Evolutionary conservation across 2,329 filamentous ascomycete genomes (phyloP), one percentile per base, ranked within the genome.

Genomic region (Pseudogymnoascus sp.): DNA sequence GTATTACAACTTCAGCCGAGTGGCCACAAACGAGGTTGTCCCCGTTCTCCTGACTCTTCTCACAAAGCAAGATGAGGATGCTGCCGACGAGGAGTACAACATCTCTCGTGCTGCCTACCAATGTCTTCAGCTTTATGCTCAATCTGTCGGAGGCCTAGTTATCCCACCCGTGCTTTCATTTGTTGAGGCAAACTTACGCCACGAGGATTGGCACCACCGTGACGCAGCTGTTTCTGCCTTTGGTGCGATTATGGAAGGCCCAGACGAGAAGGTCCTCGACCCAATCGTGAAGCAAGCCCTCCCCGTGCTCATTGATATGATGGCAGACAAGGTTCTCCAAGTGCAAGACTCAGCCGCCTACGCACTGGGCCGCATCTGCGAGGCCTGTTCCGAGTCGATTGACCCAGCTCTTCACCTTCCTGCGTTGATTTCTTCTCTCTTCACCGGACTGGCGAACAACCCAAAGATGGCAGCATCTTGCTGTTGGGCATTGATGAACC

Each of bases 401-500:
- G 92, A 99, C 72, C 88, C 90, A 38, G 78, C 82, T 66, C 79
- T 85, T 64, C 90, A 96, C 71, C 82, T 99, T 4, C 88, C 91
- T 64, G 84, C 88, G 18, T 79, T 99, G 63, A 92, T 99, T 69
- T 83, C 85, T 60, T 89, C 92, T 38, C 82, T 99, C 8, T 99
- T 99, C 78, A 84, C 86, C 67, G 94, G 92, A 57, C 81, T 99
- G 62, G 84, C 90, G 62, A 92, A 89, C 76, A 94, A 88, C 72
- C 88, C 91, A 62, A 96, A 95, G 82, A 99, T 99, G 86, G 94
- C 92, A 30, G 86, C 90, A 60, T 99, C 94, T 28, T 97, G 94
- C 84, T 99, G 94, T 78, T 96, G 95, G 94, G 92, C 94, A 30
- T 77, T 99, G 66, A 97, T 99, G 90, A 99, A 97, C 76, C 78